These are phyloP conservation scores for Vigna trinervia DNA, from an alignment of 306 rosid genomes.

Conservation along the genomic window DNA sequence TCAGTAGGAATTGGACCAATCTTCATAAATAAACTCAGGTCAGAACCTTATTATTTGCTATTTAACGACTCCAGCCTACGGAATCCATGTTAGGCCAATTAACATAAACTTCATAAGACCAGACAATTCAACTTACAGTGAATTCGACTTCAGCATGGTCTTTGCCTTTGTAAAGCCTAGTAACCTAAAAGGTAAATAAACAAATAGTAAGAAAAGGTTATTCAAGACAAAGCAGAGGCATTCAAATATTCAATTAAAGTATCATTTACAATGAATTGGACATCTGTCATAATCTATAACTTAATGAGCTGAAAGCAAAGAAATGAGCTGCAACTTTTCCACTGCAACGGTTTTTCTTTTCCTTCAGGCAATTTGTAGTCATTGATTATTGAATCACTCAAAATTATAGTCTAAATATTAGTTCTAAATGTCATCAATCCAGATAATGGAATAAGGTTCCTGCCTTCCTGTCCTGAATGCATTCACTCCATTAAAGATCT, in stretches of 20 bases:
- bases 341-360: not conserved
- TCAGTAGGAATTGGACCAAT: constrained; percentile 91
- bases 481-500: constrained; percentile 15
- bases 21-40: constrained; percentile 56
- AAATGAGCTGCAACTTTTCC: not conserved
- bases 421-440: not conserved
- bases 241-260: constrained; percentile 25
- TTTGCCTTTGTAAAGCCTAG: constrained; percentile 78
- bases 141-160: constrained; percentile 93
- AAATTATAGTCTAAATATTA: not conserved
- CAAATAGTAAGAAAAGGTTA: constrained; percentile 26
- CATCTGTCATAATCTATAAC: not conserved
- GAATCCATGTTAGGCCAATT: not conserved
- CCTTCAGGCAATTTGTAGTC: not conserved
- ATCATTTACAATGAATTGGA: not conserved
- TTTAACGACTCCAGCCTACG: not conserved
- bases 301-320: not conserved
- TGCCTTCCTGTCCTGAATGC: not conserved
- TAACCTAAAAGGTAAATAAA: constrained; percentile 58
- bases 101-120: not conserved
- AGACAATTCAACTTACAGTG: constrained; percentile 69
- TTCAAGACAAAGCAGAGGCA: not conserved
- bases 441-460: not conserved
- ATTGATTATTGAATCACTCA: constrained; percentile 21
- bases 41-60: constrained; percentile 42